These are phyloP conservation scores for Hyphopichia burtonii DNA, from an alignment of 1,139 yeast species.

Conservation along the genomic window DNA sequence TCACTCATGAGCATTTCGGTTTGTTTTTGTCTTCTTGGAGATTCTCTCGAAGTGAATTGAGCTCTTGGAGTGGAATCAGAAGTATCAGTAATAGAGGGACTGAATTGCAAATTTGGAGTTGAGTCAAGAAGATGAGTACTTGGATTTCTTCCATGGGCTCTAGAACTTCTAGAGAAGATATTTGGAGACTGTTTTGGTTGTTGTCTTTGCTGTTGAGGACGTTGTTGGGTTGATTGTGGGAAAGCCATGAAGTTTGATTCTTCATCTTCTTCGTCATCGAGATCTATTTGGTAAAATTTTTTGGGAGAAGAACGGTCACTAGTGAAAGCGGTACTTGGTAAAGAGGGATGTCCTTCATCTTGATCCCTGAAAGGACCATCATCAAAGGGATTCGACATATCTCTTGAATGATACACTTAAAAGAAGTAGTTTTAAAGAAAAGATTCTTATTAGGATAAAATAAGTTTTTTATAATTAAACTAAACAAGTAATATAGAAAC, in stretches of 20 bases:
- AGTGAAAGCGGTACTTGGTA: constrained; percentile 44
- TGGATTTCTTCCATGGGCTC: constrained; percentile 44
- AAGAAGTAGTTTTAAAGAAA: too few relatives aligned
- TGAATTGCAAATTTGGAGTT: constrained; percentile 26
- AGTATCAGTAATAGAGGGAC: constrained; percentile 1
- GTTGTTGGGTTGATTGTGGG: constrained; percentile 26
- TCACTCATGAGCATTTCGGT: constrained; percentile 48
- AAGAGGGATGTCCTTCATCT: constrained; percentile 19
- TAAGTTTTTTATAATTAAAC: too few relatives aligned
- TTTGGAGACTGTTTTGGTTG: constrained; percentile 41
- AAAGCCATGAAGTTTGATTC: constrained; percentile 27
- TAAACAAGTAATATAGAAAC: too few relatives aligned
- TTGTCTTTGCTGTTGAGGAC: constrained; percentile 6
- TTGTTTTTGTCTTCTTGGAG: constrained; percentile 59
- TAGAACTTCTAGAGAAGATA: constrained; percentile 50
- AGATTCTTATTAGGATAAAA: too few relatives aligned
- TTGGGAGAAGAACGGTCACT: constrained; percentile 40
- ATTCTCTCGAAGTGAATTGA: constrained; percentile 59
- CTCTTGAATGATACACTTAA: neutral
- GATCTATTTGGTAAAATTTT: constrained; percentile 28
- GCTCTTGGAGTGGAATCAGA: constrained; percentile 46
- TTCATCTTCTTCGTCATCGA: constrained; percentile 21
- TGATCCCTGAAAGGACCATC: constrained; percentile 34
- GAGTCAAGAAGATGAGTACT: constrained; percentile 17
- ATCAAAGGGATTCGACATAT: constrained; percentile 35